Evolutionary conservation across 768 basidiomycete genomes (phyloP), one percentile per base, ranked within the genome.

Genomic region (Floccularia luteovirens): DNA sequence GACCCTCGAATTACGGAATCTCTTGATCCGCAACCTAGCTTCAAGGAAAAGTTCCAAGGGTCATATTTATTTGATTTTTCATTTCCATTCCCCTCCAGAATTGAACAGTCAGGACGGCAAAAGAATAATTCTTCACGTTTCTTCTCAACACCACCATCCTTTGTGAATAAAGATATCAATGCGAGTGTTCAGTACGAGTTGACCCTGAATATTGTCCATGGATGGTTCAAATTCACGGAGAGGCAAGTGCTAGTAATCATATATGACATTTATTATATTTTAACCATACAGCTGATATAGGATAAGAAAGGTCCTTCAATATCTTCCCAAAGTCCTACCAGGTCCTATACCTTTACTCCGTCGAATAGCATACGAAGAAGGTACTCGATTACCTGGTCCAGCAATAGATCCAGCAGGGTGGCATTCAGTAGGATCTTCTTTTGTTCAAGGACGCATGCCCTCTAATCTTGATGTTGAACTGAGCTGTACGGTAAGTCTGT

Each of bases 341-440:
- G 8, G 10, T 30, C 8, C 27, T 14, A 30, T 8, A 30, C 10
- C 8, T 30, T 30, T 30, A 8, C 27, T 30, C 14, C 35, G 45
- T 6, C 48, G 42, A 23, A 11, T 11, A 16, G 39, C 45, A 13
- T 49, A 49, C 20, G 5, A 17, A 2, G 24, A 27, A 24, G 32
- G 33, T 21, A 17, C 37, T 3, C 14, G 14, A 10, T 25, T 47
- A 4, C 39, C 39, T 13, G 35, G 45, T 23, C 45, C 48, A 10
- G 24, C 24, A 7, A n/a, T 21, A 4, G 48, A 49, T 39, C 40
- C 40, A 8, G 36, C 41, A 21, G 48, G 48, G 13, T 47, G 48
- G 48, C 12, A 25, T 5, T 8, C 37, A 14, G 19, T 47, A 5
- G 45, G 43, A 10, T 19, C 12, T 10, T 8, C 42, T 5, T 17